Evolutionary conservation across 2,329 filamentous ascomycete genomes (phyloP).

Genomic region (Fusarium longipes): DNA sequence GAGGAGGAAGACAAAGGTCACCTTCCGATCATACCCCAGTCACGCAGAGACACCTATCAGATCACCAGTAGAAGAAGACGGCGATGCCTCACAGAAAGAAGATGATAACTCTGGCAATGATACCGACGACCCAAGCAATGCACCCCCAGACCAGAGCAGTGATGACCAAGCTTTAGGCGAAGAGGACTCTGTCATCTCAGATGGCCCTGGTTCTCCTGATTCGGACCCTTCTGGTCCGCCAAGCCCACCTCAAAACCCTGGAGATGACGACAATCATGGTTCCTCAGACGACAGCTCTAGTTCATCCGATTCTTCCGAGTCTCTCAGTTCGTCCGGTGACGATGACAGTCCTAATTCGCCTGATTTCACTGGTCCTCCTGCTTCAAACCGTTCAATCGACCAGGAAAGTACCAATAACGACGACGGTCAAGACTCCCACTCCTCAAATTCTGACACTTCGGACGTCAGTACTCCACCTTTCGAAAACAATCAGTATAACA

Average conservation of each 20-base stretch:
- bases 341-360: background rate
- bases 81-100: background rate
- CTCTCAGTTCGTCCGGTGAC: background rate
- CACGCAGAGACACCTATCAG: background rate
- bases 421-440: background rate
- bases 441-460: background rate
- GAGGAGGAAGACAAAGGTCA: conserved; percentile 3
- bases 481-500: background rate
- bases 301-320: background rate
- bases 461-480: background rate
- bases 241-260: background rate
- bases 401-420: background rate
- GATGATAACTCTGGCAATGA: background rate
- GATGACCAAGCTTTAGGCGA: background rate
- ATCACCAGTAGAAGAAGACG: background rate
- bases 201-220: background rate
- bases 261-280: background rate
- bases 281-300: background rate
- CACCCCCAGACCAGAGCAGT: background rate
- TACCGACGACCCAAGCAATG: background rate
- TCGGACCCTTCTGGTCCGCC: background rate
- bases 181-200: background rate
- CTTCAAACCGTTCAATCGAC: background rate
- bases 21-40: background rate
- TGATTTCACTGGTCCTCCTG: background rate